Percentiles rank a stretch among this genome's conserved stretches.
Conservation (phyloP, 1,139 yeast genomes). For the Arxiozyma slooffiae region DNA sequence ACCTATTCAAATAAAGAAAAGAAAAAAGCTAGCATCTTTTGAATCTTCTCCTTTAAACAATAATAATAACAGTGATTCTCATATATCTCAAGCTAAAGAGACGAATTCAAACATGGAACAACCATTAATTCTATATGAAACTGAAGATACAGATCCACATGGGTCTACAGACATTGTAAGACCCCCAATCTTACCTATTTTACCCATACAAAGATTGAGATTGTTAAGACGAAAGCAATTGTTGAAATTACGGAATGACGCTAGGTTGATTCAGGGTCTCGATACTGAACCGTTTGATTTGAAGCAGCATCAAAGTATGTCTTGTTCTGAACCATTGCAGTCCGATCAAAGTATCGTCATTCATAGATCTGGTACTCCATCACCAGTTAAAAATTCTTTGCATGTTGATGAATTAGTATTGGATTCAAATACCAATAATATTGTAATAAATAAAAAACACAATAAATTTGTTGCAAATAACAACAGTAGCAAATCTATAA, state of each 20-base stretch:
- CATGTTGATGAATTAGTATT: not conserved
- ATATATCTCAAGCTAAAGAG: not conserved
- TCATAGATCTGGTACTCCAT: conserved; percentile 17
- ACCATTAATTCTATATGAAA: conserved; percentile 10
- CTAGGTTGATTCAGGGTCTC: conserved; percentile 1
- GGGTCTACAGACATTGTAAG: conserved; percentile 6
- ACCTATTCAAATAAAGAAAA: not conserved
- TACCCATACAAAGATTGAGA: conserved; percentile 26
- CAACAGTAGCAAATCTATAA: not conserved
- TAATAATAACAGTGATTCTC: not conserved
- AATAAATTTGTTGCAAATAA: not conserved
- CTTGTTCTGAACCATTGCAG: not conserved
- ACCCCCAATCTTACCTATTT: conserved; percentile 27
- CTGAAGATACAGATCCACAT: not conserved
- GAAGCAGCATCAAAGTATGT: not conserved
- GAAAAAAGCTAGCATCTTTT: not conserved
- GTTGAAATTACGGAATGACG: conserved; percentile 9
- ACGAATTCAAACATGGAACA: not conserved
- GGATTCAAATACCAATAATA: not conserved
- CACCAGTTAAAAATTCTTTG: conserved; percentile 13
- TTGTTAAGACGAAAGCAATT: conserved; percentile 24
- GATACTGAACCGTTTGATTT: not conserved
- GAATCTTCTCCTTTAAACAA: not conserved
- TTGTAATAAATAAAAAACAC: not conserved
- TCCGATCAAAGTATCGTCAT: conserved; percentile 4